Percentiles rank a stretch among this genome's conserved stretches.
These are phyloP conservation scores for Neonothopanus nambi DNA, from an alignment of 1,284 basidiomycete genomes.

Conservation along the genomic window DNA sequence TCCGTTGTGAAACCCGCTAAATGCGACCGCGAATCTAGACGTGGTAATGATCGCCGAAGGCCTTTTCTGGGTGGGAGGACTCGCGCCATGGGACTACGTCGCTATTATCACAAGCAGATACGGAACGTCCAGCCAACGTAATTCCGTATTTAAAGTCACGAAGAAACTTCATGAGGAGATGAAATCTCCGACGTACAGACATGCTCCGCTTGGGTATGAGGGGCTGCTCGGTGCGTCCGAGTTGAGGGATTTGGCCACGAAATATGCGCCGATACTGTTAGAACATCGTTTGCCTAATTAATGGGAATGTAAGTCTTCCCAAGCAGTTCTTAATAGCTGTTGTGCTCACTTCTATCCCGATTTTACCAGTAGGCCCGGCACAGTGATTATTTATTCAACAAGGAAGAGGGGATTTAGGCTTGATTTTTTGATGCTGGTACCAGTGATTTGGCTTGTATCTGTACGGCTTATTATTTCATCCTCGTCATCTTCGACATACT, in stretches of 20 bases:
- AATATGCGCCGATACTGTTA: neutral
- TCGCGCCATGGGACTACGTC: neutral
- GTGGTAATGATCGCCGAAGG: constrained; percentile 6
- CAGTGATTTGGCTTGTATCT: too few species aligned
- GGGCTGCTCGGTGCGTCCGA: neutral
- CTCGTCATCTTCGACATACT: too few species aligned
- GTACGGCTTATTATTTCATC: too few species aligned
- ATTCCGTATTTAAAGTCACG: neutral
- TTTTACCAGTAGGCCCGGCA: too few species aligned
- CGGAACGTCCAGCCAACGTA: neutral
- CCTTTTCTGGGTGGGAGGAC: constrained; percentile 1
- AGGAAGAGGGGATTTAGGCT: too few species aligned
- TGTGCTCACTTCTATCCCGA: too few species aligned
- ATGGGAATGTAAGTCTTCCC: too few species aligned
- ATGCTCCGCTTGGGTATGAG: neutral
- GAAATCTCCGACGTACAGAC: neutral
- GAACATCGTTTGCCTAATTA: neutral
- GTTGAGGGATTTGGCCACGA: neutral
- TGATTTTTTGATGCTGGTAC: too few species aligned
- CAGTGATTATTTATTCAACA: too few species aligned
- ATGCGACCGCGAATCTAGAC: neutral
- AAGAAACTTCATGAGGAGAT: neutral
- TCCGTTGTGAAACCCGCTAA: too few species aligned
- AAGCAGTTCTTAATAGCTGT: too few species aligned
- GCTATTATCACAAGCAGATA: neutral